Base-by-base conservation (phyloP, 2,329 filamentous ascomycete genomes). In the Penicillium sp. region DNA sequence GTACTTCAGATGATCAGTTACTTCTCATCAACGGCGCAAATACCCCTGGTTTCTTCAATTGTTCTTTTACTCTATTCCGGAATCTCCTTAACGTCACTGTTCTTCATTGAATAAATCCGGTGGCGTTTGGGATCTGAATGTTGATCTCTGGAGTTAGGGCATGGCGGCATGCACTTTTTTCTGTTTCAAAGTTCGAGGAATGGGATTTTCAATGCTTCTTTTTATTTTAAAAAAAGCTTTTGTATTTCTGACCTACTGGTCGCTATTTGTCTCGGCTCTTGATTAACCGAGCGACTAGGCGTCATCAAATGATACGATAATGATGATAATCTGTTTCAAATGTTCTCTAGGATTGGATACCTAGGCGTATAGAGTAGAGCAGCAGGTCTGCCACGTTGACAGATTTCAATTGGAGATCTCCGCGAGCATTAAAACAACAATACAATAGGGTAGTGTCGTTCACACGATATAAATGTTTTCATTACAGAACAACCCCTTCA, bases 1-100 rank as follows among this genome's bases (percentile, higher is more conserved):
- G 23, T 40, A 36, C 33, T 36, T 24, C 36, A 21, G 23, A 26
- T 40, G 36, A 40, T 26, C 36, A 26, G 36, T 21, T 24, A 40
- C 21, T 26, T 40, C 24, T 40, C 36, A 40, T 40, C 36, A 40
- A 40, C 36, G 44, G 49, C 51, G 41, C 37, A 53, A 55, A 63
- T 63, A 62, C 60, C 59, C 59, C 27, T 46, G 42, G 36, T 46
- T 34, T 51, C 15, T 46, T 39, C 46, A 27, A 21, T 9, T 13
- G 12, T 34, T 45, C 33, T 48, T 26, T 40, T 51, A 10, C 10
- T 44, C 21, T 13, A 7, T 44, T 43, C 34, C 48, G 20, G 24
- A 10, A 30, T 23, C 32, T 34, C 33, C 10, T 37, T 41, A 39
- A 46, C 8, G 23, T 27, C 26, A 26, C 32, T 15, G 18, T 26